Conservation (phyloP, 2,329 filamentous ascomycete species). For the Knufia petricola region DNA sequence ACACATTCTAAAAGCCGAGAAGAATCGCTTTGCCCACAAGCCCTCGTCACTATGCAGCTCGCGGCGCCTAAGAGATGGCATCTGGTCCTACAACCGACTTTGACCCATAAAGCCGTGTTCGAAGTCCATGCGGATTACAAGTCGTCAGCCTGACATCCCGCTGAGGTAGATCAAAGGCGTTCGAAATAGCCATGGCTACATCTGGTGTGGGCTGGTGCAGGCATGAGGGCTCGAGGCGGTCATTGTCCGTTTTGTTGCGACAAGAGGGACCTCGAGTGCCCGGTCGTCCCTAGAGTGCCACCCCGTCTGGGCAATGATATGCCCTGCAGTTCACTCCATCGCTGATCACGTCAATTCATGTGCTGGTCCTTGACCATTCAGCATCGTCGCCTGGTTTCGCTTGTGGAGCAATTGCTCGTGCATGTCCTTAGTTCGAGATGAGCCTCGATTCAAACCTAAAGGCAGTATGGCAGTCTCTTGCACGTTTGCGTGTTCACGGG, state of each 20-base stretch:
- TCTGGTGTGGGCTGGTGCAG: not conserved
- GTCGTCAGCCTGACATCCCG: too few species aligned
- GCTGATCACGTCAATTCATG: not conserved
- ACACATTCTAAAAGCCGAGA: not conserved
- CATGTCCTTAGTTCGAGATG: too few species aligned
- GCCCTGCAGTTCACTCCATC: conserved; percentile 1
- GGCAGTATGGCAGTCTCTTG: too few species aligned
- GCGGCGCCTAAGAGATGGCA: not conserved
- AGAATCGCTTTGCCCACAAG: not conserved
- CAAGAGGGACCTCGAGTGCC: not conserved
- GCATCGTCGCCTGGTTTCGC: too few species aligned
- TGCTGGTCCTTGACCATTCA: too few species aligned
- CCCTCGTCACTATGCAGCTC: not conserved
- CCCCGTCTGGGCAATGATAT: conserved; percentile 2
- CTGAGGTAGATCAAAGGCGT: not conserved
- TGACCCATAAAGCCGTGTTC: too few species aligned
- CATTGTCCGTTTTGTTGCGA: not conserved
- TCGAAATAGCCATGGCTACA: conserved; percentile 1
- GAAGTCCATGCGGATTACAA: too few species aligned
- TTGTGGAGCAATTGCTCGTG: too few species aligned
- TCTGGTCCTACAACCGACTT: too few species aligned
- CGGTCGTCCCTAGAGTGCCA: not conserved
- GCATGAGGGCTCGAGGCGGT: not conserved
- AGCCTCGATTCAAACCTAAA: too few species aligned
- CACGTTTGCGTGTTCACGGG: too few species aligned